Evolutionary conservation across 345 rosid species (phyloP).

Genomic region (Populus pruinosa): DNA sequence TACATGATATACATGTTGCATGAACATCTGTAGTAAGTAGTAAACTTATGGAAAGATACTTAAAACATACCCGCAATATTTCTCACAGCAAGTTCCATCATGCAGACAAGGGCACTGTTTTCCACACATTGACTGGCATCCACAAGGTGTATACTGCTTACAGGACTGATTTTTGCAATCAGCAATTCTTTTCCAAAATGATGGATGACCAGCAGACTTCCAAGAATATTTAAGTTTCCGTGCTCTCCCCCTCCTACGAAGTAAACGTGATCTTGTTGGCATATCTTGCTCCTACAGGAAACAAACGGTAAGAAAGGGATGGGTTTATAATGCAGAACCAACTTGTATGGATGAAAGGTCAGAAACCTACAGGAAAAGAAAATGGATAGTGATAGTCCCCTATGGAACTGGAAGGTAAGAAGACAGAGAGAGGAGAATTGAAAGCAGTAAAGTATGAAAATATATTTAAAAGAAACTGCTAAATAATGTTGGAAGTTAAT

Average conservation of each 20-base stretch:
- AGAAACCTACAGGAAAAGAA: neutral
- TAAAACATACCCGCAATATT: slow-evolving; percentile 84
- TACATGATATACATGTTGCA: neutral
- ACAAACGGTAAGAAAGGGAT: slow-evolving; percentile 9
- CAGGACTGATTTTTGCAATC: slow-evolving; percentile 55
- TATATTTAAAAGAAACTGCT: neutral
- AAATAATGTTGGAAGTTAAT: neutral
- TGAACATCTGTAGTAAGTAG: slow-evolving; percentile 4
- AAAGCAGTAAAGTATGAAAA: neutral
- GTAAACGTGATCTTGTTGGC: slow-evolving; percentile 46
- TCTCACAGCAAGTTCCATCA: slow-evolving; percentile 85
- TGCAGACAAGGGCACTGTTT: slow-evolving; percentile 69
- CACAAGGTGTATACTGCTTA: slow-evolving; percentile 88
- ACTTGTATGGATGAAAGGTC: neutral
- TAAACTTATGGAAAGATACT: slow-evolving; percentile 6
- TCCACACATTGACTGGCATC: slow-evolving; percentile 79
- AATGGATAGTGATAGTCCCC: neutral
- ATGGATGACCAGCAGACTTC: slow-evolving; percentile 77
- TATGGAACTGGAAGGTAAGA: neutral
- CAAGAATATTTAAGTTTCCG: slow-evolving; percentile 90
- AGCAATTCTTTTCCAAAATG: slow-evolving; percentile 61
- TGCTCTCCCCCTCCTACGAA: slow-evolving; percentile 65
- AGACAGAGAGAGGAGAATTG: neutral
- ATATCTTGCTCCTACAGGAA: slow-evolving; percentile 68
- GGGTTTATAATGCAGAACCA: slow-evolving; percentile 14